Evolutionary conservation across 805 yeast genomes (phyloP).

Genomic region (Yarrowia sp.): DNA sequence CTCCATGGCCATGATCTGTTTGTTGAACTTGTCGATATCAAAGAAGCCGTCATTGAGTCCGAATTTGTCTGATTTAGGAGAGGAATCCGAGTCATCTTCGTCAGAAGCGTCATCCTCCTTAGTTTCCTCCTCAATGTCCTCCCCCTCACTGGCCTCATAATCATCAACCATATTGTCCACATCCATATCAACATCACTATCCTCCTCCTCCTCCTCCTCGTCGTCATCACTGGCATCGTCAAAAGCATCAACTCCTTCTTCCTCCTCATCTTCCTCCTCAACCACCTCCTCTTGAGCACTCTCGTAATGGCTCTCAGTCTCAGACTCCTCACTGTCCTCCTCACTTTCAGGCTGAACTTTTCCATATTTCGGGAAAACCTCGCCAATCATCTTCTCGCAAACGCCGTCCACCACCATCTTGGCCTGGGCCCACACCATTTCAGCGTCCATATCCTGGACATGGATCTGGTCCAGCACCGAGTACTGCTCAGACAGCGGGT

Average conservation of each 20-base stretch:
- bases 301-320: constrained; percentile 36
- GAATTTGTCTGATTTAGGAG: constrained; percentile 51
- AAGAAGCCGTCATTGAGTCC: constrained; percentile 86
- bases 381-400: constrained; percentile 66
- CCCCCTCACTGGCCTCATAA: neutral
- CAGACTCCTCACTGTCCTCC: constrained; percentile 42
- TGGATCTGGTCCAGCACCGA: constrained; percentile 82
- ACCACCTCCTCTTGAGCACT: constrained; percentile 47
- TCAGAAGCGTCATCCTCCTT: constrained; percentile 40
- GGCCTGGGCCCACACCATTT: constrained; percentile 93
- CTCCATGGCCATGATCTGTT: constrained; percentile 72
- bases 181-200: constrained; percentile 38
- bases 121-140: constrained; percentile 35
- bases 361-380: constrained; percentile 57
- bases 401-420: constrained; percentile 83
- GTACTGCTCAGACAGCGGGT: constrained; percentile 60
- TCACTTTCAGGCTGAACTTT: neutral
- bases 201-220: constrained; percentile 40
- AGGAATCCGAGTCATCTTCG: constrained; percentile 40
- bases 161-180: constrained; percentile 38
- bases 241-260: constrained; percentile 40
- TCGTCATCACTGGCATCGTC: constrained; percentile 41
- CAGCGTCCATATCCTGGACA: constrained; percentile 84
- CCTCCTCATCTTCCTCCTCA: constrained; percentile 44
- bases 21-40: constrained; percentile 82